Evolutionary conservation across 768 basidiomycete species (phyloP).

Genomic region (Termitomyces sp.): DNA sequence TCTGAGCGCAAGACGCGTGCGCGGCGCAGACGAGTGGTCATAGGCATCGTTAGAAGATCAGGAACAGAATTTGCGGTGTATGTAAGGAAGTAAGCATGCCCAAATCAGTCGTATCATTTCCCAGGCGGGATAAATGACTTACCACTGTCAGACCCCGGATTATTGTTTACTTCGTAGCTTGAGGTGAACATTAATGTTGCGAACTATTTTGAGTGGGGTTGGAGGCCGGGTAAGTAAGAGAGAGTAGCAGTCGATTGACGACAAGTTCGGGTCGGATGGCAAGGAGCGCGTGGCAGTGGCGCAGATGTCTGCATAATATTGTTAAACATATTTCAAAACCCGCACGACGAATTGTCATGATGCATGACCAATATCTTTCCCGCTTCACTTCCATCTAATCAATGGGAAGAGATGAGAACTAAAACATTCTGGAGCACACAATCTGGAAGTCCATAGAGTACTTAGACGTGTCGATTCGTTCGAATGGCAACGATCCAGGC

Average conservation of each 20-base stretch:
- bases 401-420: no score
- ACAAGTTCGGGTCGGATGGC: not conserved
- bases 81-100: not conserved
- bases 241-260: no score
- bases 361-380: no score
- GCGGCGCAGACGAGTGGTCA: constrained; percentile 15
- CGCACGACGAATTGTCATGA: no score
- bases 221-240: not conserved
- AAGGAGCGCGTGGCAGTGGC: not conserved
- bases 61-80: not conserved
- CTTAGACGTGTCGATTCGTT: no score
- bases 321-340: not conserved
- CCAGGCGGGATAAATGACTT: constrained; percentile 13
- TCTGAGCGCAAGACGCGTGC: constrained; percentile 8
- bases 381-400: no score
- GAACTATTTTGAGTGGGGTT: not conserved
- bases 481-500: no score
- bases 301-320: constrained; percentile 1
- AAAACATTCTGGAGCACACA: no score
- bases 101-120: constrained; percentile 19
- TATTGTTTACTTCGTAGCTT: not conserved
- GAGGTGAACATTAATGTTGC: not conserved
- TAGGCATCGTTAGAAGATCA: constrained; percentile 8
- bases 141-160: constrained; percentile 8
- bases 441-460: no score